These are phyloP conservation scores for Peterozyma toletana DNA, from an alignment of 805 yeast genomes.

Conservation along the genomic window DNA sequence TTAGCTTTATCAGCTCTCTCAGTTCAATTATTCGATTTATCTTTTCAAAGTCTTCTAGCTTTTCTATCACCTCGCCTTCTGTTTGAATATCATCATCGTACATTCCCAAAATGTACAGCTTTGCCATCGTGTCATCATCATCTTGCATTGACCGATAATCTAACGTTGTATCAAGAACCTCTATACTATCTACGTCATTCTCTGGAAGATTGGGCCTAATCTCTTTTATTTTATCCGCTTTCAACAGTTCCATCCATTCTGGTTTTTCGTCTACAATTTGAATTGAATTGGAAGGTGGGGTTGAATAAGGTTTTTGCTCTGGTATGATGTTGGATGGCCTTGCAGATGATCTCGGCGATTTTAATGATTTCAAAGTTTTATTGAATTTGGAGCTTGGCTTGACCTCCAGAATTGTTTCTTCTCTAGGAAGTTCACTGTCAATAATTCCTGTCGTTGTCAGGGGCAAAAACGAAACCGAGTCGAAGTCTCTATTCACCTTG, in stretches of 20 bases:
- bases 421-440: not conserved
- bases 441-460: too few relatives aligned
- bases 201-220: too few relatives aligned
- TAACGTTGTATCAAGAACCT: conserved; percentile 20
- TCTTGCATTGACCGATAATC: conserved; percentile 35
- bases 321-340: not conserved
- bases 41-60: conserved; percentile 44
- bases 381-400: not conserved
- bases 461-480: too few relatives aligned
- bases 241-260: not conserved
- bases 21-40: conserved; percentile 42
- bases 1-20: conserved; percentile 12
- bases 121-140: conserved; percentile 50
- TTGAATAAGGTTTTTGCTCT: not conserved
- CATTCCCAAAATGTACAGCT: conserved; percentile 51
- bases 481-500: too few relatives aligned
- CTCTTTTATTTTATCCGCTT: not conserved
- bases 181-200: not conserved
- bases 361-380: conserved; percentile 1
- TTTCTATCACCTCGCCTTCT: conserved; percentile 48
- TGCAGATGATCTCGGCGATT: not conserved
- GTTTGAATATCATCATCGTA: conserved; percentile 55
- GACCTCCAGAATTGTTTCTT: not conserved
- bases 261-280: not conserved
- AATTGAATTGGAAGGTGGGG: not conserved